Base-by-base conservation (phyloP, 768 basidiomycete species). In the Collybiopsis confluens region DNA sequence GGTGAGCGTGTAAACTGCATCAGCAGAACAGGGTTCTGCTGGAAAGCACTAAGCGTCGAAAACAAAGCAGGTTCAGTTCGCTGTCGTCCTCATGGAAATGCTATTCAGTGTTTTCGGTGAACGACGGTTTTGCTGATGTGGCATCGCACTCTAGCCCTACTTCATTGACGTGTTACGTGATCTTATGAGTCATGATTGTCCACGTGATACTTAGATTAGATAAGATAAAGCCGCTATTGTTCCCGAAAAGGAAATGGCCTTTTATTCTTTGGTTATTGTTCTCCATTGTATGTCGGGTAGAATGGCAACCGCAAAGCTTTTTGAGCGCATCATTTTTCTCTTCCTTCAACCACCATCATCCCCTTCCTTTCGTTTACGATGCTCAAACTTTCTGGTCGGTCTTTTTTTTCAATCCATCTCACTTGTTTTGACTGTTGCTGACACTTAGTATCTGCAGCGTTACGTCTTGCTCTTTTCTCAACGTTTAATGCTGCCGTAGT, bases 301-400 rank as follows among this genome's bases (percentile, higher is more conserved):
- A 38, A 38, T 50, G 35, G 48, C 48, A 40, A 50, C 50, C 21
- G 13, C 37, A 18, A 42, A 6, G 38, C 50, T 35, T 52, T 52
- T 52, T 52, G 38, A 52, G 10, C 40, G 50, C 26, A 52, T 52
- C 24, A 41, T 13, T 43, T 33, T 23, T 40, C 50, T 52, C n/a
- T 41, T 13, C 30, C n/a, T 33, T 26, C 26, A 11, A 41, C 38
- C 21, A 40, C 26, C 26, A 52, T 27, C 5, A 41, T 52, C 50
- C 23, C 50, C 10, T 40, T 23, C 20, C 49, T n/a, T 52, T 52
- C 50, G 40, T 52, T 52, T 41, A 52, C 41, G 41, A 52, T 52
- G 50, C 50, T 50, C 13, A 6, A 38, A 18, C 23, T 52, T 52
- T 43, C 50, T 52, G 16, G n/a, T 23, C 5, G n/a, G n/a, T 8